Conservation (phyloP, 2,329 filamentous ascomycete species). For the Diplodia intermedia region DNA sequence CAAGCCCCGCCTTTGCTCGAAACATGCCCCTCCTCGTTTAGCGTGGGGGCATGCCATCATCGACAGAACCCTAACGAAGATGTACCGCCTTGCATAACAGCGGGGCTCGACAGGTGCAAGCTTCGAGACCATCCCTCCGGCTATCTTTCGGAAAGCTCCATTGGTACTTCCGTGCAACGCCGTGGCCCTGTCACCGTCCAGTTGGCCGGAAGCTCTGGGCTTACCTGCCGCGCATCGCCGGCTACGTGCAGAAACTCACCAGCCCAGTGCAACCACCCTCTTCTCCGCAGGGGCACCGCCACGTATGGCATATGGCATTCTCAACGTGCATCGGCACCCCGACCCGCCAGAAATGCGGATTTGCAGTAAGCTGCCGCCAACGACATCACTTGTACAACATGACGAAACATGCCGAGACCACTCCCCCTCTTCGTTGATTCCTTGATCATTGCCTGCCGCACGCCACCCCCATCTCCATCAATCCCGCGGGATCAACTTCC, state of each 20-base stretch:
- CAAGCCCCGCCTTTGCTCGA: constrained; percentile 7
- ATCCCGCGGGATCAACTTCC: background rate
- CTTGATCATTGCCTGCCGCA: background rate
- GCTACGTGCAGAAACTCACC: constrained; percentile 15
- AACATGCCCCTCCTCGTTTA: constrained; percentile 13
- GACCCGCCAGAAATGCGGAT: background rate
- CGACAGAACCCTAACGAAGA: constrained; percentile 7
- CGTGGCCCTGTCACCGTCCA: background rate
- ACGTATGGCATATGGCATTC: background rate
- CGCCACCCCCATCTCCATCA: constrained; percentile 1
- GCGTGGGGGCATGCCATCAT: constrained; percentile 22
- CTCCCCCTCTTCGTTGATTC: background rate
- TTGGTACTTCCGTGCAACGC: constrained; percentile 7
- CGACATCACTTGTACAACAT: constrained; percentile 5
- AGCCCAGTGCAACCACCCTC: background rate
- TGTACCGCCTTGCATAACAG: constrained; percentile 22
- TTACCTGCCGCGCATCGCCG: background rate
- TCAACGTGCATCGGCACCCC: background rate
- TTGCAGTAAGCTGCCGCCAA: constrained; percentile 5
- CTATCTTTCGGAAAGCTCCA: background rate
- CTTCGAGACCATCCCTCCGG: background rate
- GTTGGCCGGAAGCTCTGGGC: background rate
- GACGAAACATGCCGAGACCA: constrained; percentile 7
- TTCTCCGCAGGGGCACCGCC: background rate
- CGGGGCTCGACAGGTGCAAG: constrained; percentile 3